Conservation (phyloP, 257 asterid genomes). For the Echium plantagineum region DNA sequence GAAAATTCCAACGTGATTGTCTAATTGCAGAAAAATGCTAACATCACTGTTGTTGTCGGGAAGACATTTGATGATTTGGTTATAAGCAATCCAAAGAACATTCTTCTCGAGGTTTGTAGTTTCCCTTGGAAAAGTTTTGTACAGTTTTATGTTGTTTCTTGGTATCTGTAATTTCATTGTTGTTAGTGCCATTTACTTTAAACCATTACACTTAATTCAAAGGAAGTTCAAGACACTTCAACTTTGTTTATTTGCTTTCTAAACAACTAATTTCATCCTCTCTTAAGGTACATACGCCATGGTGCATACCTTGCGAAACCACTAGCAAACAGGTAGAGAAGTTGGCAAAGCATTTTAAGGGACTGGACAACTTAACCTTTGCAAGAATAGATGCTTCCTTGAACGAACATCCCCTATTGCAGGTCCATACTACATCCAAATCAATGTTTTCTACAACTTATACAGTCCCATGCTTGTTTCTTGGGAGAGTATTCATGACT, state of each 20-base stretch:
- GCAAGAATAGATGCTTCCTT: slow-evolving; percentile 81
- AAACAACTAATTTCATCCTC: not conserved
- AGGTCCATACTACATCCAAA: slow-evolving; percentile 23
- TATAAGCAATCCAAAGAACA: slow-evolving; percentile 41
- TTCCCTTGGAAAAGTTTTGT: not conserved
- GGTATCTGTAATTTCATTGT: not conserved
- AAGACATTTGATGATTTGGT: slow-evolving; percentile 75
- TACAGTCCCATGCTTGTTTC: not conserved
- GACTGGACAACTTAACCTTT: slow-evolving; percentile 61
- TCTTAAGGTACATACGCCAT: slow-evolving; percentile 73
- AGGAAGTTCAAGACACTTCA: not conserved
- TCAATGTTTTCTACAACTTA: not conserved
- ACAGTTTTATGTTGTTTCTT: not conserved
- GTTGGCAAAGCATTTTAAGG: slow-evolving; percentile 91
- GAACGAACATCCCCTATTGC: slow-evolving; percentile 75
- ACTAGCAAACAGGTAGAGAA: slow-evolving; percentile 85
- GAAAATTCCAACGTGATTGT: slow-evolving; percentile 6
- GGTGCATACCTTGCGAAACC: slow-evolving; percentile 90
- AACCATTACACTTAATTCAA: not conserved
- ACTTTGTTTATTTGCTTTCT: not conserved
- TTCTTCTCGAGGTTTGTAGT: slow-evolving; percentile 66
- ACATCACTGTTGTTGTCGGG: slow-evolving; percentile 63
- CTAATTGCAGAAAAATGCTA: slow-evolving; percentile 52
- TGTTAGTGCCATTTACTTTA: not conserved
- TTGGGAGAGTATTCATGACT: too few relatives aligned